phyloP scores from a whole-genome alignment of 169 alveolate species.

The Plasmodium vivax region DNA sequence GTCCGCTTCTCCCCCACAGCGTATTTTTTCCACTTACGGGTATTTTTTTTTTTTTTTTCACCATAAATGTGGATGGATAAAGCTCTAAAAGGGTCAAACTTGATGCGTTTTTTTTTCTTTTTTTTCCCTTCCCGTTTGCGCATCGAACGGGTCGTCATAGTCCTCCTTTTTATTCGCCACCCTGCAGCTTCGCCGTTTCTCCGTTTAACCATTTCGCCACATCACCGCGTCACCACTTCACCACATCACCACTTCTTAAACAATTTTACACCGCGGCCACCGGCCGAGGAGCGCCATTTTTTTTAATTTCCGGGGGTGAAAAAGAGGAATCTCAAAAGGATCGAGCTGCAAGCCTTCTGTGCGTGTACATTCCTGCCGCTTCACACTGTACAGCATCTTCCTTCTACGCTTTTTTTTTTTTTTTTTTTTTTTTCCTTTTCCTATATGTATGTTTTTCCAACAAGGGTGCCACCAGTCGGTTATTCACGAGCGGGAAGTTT shows the following conservation, averaged over 20 bases:
- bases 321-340: not conserved
- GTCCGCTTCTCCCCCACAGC: not conserved
- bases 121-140: not conserved
- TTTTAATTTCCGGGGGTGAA: not conserved
- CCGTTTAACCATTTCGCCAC: not conserved
- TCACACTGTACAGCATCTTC: not conserved
- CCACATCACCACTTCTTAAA: not conserved
- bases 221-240: not conserved
- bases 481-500: not conserved
- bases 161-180: not conserved
- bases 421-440: not conserved
- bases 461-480: not conserved
- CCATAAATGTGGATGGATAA: not conserved
- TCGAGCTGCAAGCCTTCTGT: not conserved
- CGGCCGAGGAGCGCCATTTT: not conserved
- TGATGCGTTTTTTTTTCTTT: not conserved
- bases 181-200: not conserved
- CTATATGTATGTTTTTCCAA: not conserved
- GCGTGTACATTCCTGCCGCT: not conserved
- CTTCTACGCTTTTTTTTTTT: not conserved
- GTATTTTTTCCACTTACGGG: not conserved
- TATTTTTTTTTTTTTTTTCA: too few species aligned
- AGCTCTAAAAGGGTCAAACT: not conserved
- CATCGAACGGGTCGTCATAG: not conserved
- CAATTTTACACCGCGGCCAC: not conserved